phyloP scores from a whole-genome alignment of 192 early-diverging fungal species.

The Coemansia sp. region DNA sequence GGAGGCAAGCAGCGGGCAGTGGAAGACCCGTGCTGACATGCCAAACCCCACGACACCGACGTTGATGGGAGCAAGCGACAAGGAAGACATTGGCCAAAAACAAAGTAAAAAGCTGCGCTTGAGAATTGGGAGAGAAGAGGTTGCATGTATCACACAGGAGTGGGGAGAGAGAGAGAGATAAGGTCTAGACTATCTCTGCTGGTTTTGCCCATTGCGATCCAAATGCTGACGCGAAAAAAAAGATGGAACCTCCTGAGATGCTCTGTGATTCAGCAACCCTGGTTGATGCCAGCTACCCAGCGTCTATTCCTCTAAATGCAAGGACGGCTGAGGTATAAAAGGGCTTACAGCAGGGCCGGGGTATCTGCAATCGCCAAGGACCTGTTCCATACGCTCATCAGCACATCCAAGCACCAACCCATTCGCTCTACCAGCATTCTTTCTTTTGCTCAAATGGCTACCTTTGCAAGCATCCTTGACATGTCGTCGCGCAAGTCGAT shows the following conservation, averaged over 20 bases:
- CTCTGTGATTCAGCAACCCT: neutral
- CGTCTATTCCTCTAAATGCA: neutral
- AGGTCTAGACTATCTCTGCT: neutral
- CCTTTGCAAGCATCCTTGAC: conserved; percentile 32
- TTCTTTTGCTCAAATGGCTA: conserved; percentile 17
- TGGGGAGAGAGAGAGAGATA: too few relatives aligned
- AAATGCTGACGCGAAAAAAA: neutral
- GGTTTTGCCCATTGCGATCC: neutral
- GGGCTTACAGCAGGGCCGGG: neutral
- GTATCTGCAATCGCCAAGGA: neutral
- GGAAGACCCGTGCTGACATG: conserved; percentile 60
- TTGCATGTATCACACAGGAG: neutral
- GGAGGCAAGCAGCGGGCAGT: conserved; percentile 61
- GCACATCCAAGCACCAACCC: neutral
- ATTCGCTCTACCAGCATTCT: neutral
- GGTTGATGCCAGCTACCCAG: neutral
- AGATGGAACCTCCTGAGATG: neutral
- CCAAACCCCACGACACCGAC: conserved; percentile 70
- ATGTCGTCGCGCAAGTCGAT: conserved; percentile 24
- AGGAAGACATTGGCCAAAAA: neutral
- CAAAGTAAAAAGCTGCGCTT: too few relatives aligned
- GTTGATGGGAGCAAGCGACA: conserved; percentile 41
- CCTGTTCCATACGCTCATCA: neutral
- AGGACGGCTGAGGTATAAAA: neutral
- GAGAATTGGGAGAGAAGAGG: too few relatives aligned